Percentiles rank a stretch among this genome's conserved stretches.
phyloP scores from a whole-genome alignment of 495 filamentous ascomycete species.

The Amniculicola lignicola region DNA sequence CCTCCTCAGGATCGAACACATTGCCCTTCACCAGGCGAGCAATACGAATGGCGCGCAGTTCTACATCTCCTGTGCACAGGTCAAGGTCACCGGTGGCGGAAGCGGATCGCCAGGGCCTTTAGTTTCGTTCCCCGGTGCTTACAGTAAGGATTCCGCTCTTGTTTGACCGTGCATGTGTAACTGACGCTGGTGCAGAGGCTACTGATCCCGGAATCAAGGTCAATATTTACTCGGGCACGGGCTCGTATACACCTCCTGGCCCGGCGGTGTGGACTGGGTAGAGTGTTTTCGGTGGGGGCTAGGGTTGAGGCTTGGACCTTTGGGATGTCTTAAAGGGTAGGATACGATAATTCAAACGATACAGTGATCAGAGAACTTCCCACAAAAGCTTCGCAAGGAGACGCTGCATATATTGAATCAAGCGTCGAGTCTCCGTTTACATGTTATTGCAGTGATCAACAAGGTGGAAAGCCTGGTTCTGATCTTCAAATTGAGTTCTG shows the following conservation, averaged over 20 bases:
- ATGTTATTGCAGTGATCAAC: no score
- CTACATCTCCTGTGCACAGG: slow-evolving; percentile 57
- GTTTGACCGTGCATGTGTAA: no score
- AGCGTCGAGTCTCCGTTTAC: no score
- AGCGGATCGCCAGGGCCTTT: slow-evolving; percentile 47
- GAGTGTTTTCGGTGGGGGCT: not conserved
- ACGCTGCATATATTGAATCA: not conserved
- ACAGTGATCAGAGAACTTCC: not conserved
- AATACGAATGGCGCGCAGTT: slow-evolving; percentile 49
- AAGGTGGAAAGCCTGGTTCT: no score
- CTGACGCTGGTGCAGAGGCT: no score
- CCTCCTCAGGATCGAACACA: slow-evolving; percentile 6
- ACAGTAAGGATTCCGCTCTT: no score
- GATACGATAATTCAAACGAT: not conserved
- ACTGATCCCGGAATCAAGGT: slow-evolving; percentile 50
- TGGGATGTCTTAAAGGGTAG: not conserved
- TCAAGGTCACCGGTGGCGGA: slow-evolving; percentile 57
- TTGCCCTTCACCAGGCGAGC: slow-evolving; percentile 45
- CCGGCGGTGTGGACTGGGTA: slow-evolving; percentile 29
- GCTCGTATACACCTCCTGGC: slow-evolving; percentile 46
- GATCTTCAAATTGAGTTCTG: no score
- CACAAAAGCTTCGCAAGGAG: not conserved
- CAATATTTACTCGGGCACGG: slow-evolving; percentile 40
- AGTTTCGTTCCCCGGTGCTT: slow-evolving; percentile 52
- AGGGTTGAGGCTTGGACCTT: not conserved